Conservation (phyloP, 2,329 filamentous ascomycete species). For the Colletotrichum phormii region DNA sequence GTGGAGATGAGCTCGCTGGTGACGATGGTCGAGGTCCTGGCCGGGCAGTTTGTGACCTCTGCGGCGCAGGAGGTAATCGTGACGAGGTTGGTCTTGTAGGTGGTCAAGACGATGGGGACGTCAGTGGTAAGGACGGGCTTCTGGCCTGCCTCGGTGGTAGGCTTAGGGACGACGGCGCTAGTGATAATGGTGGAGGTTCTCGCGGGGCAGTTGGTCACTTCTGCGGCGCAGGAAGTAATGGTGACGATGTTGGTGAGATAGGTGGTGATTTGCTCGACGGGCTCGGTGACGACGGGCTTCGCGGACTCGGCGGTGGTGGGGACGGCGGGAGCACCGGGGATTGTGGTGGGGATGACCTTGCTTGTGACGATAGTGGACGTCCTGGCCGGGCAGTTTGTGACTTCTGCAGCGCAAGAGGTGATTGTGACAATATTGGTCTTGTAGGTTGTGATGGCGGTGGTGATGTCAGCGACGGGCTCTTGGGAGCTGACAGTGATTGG, state of each 20-base stretch:
- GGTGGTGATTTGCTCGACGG: conserved; percentile 42
- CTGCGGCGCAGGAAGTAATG: conserved; percentile 66
- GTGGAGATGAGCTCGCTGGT: conserved; percentile 52
- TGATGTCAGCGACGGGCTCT: conserved; percentile 12
- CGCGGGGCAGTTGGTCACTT: conserved; percentile 38
- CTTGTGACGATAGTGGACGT: conserved; percentile 39
- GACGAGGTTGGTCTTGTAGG: conserved; percentile 39
- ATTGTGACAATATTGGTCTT: conserved; percentile 23
- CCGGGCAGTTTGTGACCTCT: conserved; percentile 52
- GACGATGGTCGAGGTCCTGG: conserved; percentile 46
- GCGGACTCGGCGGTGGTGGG: conserved; percentile 8
- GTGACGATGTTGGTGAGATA: conserved; percentile 60
- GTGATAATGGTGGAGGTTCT: conserved; percentile 25
- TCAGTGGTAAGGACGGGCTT: conserved; percentile 48
- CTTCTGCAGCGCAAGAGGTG: conserved; percentile 21
- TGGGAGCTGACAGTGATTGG: background rate
- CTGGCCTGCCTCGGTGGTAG: conserved; percentile 28
- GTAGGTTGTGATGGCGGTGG: conserved; percentile 17
- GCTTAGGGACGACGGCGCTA: conserved; percentile 37
- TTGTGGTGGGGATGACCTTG: conserved; percentile 33
- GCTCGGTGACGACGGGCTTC: conserved; percentile 36
- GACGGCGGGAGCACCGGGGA: background rate
- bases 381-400: conserved; percentile 27
- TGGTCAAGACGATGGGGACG: conserved; percentile 51
- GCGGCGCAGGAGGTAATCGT: conserved; percentile 68